A percentile compares a stretch with the other conserved stretches of the same genome.
Conservation (phyloP, 1,139 yeast genomes). For the Protomyces arabidopsidicola region DNA sequence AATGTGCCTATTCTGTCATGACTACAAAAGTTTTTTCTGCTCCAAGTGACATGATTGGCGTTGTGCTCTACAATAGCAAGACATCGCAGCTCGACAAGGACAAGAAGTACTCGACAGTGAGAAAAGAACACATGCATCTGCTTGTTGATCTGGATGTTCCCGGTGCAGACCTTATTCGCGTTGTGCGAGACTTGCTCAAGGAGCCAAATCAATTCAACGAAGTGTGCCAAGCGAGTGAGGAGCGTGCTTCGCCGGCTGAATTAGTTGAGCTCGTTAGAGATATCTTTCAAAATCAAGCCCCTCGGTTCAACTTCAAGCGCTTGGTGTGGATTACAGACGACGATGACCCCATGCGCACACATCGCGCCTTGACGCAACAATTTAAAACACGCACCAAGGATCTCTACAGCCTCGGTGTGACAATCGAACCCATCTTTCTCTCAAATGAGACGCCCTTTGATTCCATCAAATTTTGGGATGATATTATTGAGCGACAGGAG, state of each 20-base stretch:
- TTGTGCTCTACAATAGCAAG: slow-evolving; percentile 38
- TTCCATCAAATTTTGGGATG: slow-evolving; percentile 43
- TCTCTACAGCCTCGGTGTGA: slow-evolving; percentile 50
- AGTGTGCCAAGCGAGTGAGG: slow-evolving; percentile 28
- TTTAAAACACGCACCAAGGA: slow-evolving; percentile 61
- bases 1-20: slow-evolving; percentile 38
- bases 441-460: slow-evolving; percentile 44
- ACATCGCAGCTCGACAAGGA: slow-evolving; percentile 31
- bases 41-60: slow-evolving; percentile 39
- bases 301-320: slow-evolving; percentile 36
- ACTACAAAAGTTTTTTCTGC: slow-evolving; percentile 37
- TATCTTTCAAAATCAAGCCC: slow-evolving; percentile 33
- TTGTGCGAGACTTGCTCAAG: slow-evolving; percentile 35
- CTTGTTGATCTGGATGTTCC: slow-evolving; percentile 39
- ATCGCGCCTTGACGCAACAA: slow-evolving; percentile 41
- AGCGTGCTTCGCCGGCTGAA: slow-evolving; percentile 34
- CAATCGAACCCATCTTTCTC: slow-evolving; percentile 63
- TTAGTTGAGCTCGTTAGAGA: slow-evolving; percentile 37
- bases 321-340: slow-evolving; percentile 58
- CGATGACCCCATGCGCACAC: slow-evolving; percentile 49
- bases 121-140: slow-evolving; percentile 29
- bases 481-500: slow-evolving; percentile 27
- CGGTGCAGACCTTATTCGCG: slow-evolving; percentile 36
- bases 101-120: slow-evolving; percentile 31
- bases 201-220: slow-evolving; percentile 30